Evolutionary conservation across 768 basidiomycete species (phyloP).

Genomic region (Strobilomyces echinocephalus): DNA sequence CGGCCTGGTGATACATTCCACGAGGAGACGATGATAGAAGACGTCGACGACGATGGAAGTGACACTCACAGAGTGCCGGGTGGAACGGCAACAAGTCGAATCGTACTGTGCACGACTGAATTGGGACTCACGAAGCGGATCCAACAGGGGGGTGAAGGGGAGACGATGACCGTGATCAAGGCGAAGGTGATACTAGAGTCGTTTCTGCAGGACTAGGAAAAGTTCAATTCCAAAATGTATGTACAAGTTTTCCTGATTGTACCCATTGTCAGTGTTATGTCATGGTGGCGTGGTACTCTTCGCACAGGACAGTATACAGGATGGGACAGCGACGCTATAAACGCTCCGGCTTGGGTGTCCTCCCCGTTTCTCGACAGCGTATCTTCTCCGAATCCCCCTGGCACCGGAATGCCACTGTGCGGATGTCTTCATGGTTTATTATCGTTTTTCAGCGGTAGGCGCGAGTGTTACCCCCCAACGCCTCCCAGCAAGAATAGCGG

Average conservation of each 20-base stretch:
- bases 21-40: background rate
- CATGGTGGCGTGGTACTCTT: too few relatives aligned
- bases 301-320: too few relatives aligned
- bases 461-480: too few relatives aligned
- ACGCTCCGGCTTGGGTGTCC: too few relatives aligned
- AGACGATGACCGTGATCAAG: background rate
- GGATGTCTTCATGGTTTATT: background rate
- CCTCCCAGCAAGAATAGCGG: too few relatives aligned
- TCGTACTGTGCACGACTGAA: background rate
- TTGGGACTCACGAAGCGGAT: background rate
- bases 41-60: background rate
- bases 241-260: too few relatives aligned
- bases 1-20: background rate
- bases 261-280: too few relatives aligned
- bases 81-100: background rate
- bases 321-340: too few relatives aligned
- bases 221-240: too few relatives aligned
- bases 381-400: background rate
- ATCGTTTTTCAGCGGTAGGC: background rate
- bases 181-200: conserved; percentile 5
- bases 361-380: too few relatives aligned
- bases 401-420: background rate
- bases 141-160: background rate
- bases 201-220: background rate
- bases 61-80: background rate